phyloP scores from a whole-genome alignment of 2,329 filamentous ascomycete species.

The Drechslera avenae region DNA sequence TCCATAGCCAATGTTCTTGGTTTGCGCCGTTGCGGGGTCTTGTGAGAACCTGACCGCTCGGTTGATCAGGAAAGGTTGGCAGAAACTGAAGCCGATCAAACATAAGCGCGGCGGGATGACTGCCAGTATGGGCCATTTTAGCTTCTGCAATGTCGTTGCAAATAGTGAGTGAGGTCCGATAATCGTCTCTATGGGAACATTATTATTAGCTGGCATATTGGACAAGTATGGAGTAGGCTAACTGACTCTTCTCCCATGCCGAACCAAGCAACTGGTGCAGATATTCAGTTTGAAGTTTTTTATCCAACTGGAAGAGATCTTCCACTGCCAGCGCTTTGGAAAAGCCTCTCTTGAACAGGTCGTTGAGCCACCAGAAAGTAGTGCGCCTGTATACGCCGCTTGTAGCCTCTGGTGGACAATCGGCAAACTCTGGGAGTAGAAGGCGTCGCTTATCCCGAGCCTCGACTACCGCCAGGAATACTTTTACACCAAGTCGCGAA shows the following conservation, averaged over 20 bases:
- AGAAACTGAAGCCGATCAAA: slow-evolving; percentile 46
- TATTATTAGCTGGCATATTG: slow-evolving; percentile 3
- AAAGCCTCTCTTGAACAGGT: slow-evolving; percentile 57
- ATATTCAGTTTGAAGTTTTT: slow-evolving; percentile 51
- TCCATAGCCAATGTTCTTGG: slow-evolving; percentile 39
- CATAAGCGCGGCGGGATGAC: slow-evolving; percentile 37
- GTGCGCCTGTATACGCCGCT: slow-evolving; percentile 56
- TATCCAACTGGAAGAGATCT: slow-evolving; percentile 54
- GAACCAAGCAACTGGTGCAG: slow-evolving; percentile 47
- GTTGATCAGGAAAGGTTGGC: slow-evolving; percentile 45
- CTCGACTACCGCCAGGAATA: slow-evolving; percentile 54
- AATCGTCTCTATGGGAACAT: slow-evolving; percentile 15
- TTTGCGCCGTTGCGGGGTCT: slow-evolving; percentile 20
- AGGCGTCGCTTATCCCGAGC: slow-evolving; percentile 52
- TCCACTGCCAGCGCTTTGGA: slow-evolving; percentile 51
- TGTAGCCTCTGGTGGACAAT: slow-evolving; percentile 57
- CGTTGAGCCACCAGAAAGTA: slow-evolving; percentile 62
- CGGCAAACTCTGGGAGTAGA: slow-evolving; percentile 47
- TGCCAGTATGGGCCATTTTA: slow-evolving; percentile 40
- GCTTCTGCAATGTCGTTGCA: slow-evolving; percentile 27
- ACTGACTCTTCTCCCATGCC: slow-evolving; percentile 50
- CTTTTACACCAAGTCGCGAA: slow-evolving; percentile 50
- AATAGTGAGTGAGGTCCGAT: slow-evolving; percentile 34
- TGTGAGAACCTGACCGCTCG: slow-evolving; percentile 37
- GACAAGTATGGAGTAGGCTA: background rate